These are phyloP conservation scores for Corylus americana DNA, from an alignment of 306 rosid species.

Conservation along the genomic window DNA sequence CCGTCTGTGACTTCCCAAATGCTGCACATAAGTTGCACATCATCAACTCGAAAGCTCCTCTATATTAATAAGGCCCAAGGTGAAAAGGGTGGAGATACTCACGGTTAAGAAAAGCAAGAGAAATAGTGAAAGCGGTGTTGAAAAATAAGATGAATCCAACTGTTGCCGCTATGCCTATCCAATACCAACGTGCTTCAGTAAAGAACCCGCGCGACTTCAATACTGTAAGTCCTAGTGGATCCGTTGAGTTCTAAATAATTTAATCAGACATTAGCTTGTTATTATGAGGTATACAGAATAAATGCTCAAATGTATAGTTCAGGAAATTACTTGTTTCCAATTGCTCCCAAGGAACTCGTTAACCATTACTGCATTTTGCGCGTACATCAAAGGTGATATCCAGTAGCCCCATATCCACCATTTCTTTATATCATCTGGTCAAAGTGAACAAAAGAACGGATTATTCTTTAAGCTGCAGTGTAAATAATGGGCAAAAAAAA, in stretches of 20 bases:
- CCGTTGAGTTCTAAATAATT: conserved; percentile 17
- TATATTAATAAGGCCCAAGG: not conserved
- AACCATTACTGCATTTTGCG: conserved; percentile 34
- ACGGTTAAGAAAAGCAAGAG: conserved; percentile 38
- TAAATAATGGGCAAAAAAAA: not conserved
- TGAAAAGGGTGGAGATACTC: conserved; percentile 20
- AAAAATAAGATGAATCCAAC: conserved; percentile 33
- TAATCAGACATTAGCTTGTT: not conserved
- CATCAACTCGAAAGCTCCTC: not conserved
- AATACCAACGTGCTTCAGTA: conserved; percentile 40
- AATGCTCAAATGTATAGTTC: not conserved
- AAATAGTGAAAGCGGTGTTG: conserved; percentile 29
- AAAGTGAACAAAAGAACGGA: not conserved
- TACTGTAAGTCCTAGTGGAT: conserved; percentile 34
- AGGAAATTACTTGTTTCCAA: conserved; percentile 39
- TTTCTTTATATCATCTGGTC: conserved; percentile 29
- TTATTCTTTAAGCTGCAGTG: not conserved
- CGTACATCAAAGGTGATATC: conserved; percentile 47
- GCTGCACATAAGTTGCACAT: conserved; percentile 16
- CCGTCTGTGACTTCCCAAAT: conserved; percentile 20
- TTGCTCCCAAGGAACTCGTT: conserved; percentile 42
- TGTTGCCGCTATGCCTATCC: conserved; percentile 44
- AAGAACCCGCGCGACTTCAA: conserved; percentile 38
- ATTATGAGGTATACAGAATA: not conserved
- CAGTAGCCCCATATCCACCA: conserved; percentile 59